Percentiles rank a stretch among this genome's conserved stretches.
Conservation (phyloP, 2,329 filamentous ascomycete species). For the Penicillium sp. region DNA sequence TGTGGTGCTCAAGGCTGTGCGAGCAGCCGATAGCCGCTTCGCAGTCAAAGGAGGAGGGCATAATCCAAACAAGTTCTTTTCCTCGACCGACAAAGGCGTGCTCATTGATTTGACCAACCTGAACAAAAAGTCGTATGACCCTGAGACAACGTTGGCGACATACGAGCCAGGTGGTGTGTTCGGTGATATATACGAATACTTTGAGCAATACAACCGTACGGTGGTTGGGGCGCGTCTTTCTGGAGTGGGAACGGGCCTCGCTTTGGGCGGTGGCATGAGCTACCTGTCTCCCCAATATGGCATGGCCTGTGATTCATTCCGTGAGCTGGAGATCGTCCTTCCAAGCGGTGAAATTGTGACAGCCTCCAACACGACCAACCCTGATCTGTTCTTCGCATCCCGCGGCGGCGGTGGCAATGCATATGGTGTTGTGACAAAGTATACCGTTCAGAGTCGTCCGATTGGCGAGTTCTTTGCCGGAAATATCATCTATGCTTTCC, state of each 20-base stretch:
- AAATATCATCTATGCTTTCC: slow-evolving; percentile 29
- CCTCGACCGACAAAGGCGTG: slow-evolving; percentile 27
- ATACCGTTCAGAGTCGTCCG: slow-evolving; percentile 30
- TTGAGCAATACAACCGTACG: slow-evolving; percentile 21
- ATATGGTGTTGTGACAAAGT: slow-evolving; percentile 28
- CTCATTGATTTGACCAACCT: slow-evolving; percentile 27
- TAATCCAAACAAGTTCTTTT: slow-evolving; percentile 30
- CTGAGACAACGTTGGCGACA: slow-evolving; percentile 24
- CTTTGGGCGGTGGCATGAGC: slow-evolving; percentile 28
- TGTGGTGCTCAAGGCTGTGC: slow-evolving; percentile 25
- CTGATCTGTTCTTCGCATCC: slow-evolving; percentile 24
- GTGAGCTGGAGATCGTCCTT: slow-evolving; percentile 22
- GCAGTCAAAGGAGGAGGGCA: slow-evolving; percentile 32
- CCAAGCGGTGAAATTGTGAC: slow-evolving; percentile 19
- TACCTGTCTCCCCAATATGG: slow-evolving; percentile 30
- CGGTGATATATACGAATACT: slow-evolving; percentile 28
- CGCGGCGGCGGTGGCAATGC: slow-evolving; percentile 30
- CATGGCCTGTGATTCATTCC: slow-evolving; percentile 30
- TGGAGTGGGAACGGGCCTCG: slow-evolving; percentile 28
- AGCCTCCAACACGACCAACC: slow-evolving; percentile 13
- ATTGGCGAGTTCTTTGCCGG: slow-evolving; percentile 29
- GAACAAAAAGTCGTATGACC: slow-evolving; percentile 27
- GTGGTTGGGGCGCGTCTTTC: slow-evolving; percentile 27
- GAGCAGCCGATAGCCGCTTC: slow-evolving; percentile 24
- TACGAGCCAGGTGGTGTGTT: slow-evolving; percentile 28